Evolutionary conservation across 768 basidiomycete species (phyloP).

Genomic region (Amanita rimosa): DNA sequence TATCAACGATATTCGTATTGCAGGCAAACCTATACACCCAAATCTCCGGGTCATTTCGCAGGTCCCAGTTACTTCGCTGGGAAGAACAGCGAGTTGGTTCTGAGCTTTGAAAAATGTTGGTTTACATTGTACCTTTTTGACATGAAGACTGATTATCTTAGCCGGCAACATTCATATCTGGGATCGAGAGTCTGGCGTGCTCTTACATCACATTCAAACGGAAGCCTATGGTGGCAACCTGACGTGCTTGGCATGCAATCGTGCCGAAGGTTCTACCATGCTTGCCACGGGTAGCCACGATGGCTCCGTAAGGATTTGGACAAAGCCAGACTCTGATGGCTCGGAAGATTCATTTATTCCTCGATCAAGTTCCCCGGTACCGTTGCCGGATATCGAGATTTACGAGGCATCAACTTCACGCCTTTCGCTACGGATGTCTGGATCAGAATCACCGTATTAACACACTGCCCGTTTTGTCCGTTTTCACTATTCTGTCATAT

Average conservation of each 20-base stretch:
- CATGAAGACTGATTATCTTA: conserved; percentile 13
- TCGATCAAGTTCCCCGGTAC: conserved; percentile 5
- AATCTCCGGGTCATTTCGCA: conserved; percentile 57
- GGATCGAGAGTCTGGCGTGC: conserved; percentile 69
- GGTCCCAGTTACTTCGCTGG: conserved; percentile 81
- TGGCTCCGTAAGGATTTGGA: conserved; percentile 68
- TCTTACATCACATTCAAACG: conserved; percentile 60
- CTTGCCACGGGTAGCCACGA: conserved; percentile 73
- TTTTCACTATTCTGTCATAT: not conserved
- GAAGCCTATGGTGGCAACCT: conserved; percentile 57
- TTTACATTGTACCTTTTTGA: not conserved
- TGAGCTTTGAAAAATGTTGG: conserved; percentile 68
- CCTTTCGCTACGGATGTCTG: not conserved
- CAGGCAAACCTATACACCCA: conserved; percentile 70
- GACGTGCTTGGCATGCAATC: conserved; percentile 78
- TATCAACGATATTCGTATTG: not conserved
- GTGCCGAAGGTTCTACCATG: conserved; percentile 54
- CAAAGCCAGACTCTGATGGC: conserved; percentile 17
- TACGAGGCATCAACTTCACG: not conserved
- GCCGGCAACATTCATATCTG: conserved; percentile 80
- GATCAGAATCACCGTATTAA: not conserved
- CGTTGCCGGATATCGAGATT: not conserved
- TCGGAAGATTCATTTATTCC: conserved; percentile 1
- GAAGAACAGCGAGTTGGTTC: conserved; percentile 63
- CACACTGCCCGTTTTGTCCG: not conserved